Evolutionary conservation across 495 filamentous ascomycete species (phyloP), one percentile per base, ranked within the genome.

Genomic region (Clavariopsis aquatica): DNA sequence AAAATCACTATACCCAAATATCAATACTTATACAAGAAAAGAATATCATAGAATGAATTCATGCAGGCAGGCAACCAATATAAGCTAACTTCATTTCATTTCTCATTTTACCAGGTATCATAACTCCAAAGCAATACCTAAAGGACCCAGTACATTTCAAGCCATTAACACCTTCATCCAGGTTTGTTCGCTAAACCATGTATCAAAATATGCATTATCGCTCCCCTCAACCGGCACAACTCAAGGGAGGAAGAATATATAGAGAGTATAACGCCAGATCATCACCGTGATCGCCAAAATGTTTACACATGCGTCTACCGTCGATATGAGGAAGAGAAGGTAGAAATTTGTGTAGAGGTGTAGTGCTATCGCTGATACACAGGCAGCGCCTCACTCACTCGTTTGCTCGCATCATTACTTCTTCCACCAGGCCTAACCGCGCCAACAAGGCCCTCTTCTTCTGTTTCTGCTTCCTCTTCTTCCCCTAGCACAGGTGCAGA

Each of bases 401-500:
- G 7, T 27, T 22, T 53, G 23, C 52, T 34, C 20, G 29, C 29
- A 4, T 56, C 52, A 23, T 22, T 34, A 22, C 34, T 20, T 19
- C 52, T 41, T 17, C 29, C 41, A 9, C n/a, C 51, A 1, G 29
- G 6, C 20, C 56, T 43, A 13, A 67, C 51, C 1, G 64, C 22
- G 0, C 29, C 64, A 2, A 67, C 58, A 2, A 59, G 57, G 1
- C 49, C 38, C 43, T 86, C 82, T 20, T 87, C n/a, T n/a, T n/a
- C n/a, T n/a, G n/a, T n/a, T n/a, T n/a, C n/a, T n/a, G n/a, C n/a
- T n/a, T n/a, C n/a, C n/a, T n/a, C 85, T 10, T 86, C 85, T 29
- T 90, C 87, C 62, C 80, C 73, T 36, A 92, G 76, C 20, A 84
- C 76, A 0, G 91, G 90, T 8, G 90, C 90, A 20, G 83, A 87